Evolutionary conservation across 2,329 filamentous ascomycete species (phyloP), one percentile per base, ranked within the genome.

Genomic region (Hymenoscyphus fructigenus): DNA sequence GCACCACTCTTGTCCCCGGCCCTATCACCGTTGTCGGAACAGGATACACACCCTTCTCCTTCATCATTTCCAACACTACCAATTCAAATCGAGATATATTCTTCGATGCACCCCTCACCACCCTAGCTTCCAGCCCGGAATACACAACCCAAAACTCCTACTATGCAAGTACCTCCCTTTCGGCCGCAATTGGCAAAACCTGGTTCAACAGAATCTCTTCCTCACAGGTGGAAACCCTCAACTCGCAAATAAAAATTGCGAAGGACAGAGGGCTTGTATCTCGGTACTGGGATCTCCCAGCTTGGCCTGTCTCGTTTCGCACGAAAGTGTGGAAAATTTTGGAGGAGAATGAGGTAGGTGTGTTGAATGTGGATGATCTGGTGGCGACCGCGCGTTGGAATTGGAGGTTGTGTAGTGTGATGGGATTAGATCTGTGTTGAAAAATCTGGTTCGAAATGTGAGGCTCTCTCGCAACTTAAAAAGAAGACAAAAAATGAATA

Each of bases 11-110:
- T n/a, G 53, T 64, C 0, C 29, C 14, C 3, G 62, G 81, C 2
- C 78, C 81, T 0, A 69, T 85, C 5, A 84, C 81, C 2, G 75
- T 84, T 7, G 79, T 84, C 23, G 80, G 77, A 6, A 83, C 80
- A 1, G 82, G 83, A 20, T 77, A 78, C 61, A 76, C 79, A 0
- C 81, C 78, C 4, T 80, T 81, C 68, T 73, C 79, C 47, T 69
- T 77, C 9, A 70, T 84, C 17, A 72, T 75, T 10, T 71, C 73
- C 2, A 77, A 78, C 62, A 67, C 70, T 4, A 76, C 74, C 1
- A 50, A 50, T 50, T 20, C 44, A 23, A 74, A 79, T 62, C 73
- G 80, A 32, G 79, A 82, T 71, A 76, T 82, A 66, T 81, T 80
- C 72, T 80, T 78, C 71, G 81, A 83, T 63, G 81, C 80, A 1